Percentiles rank a stretch among this genome's conserved stretches.
Conservation (phyloP, 305 asterid genomes). For the Ilex paraguariensis region DNA sequence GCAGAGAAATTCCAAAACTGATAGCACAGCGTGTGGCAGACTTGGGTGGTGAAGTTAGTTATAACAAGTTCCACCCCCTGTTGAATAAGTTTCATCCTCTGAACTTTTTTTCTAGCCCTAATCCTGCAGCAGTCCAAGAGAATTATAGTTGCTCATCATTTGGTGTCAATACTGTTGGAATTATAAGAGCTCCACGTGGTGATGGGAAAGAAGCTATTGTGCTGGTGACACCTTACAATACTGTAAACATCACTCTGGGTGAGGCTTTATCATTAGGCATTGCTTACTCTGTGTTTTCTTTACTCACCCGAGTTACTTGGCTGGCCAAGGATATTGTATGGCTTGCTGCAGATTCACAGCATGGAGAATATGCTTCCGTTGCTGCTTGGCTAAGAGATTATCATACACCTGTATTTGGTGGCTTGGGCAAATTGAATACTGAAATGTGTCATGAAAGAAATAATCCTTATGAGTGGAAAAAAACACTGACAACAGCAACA, state of each 20-base stretch:
- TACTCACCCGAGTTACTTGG: constrained; percentile 87
- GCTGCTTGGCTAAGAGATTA: constrained; percentile 89
- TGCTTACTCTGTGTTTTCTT: constrained; percentile 75
- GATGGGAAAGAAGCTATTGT: constrained; percentile 98
- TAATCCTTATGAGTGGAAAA: constrained; percentile 19
- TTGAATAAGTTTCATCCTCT: constrained; percentile 58
- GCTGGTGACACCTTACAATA: constrained; percentile 85
- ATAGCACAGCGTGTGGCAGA: constrained; percentile 57
- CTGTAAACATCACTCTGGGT: constrained; percentile 40
- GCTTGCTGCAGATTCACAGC: constrained; percentile 89
- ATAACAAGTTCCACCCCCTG: constrained; percentile 66
- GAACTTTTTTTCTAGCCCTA: constrained; percentile 73
- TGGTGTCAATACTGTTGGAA: constrained; percentile 80
- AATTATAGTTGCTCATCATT: constrained; percentile 56
- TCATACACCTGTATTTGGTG: constrained; percentile 59
- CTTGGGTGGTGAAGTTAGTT: constrained; percentile 82
- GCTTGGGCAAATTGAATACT: constrained; percentile 24
- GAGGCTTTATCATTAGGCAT: constrained; percentile 89
- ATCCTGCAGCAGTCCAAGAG: constrained; percentile 40
- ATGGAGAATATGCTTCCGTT: constrained; percentile 85
- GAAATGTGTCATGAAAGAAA: constrained; percentile 33
- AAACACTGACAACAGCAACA: constrained; percentile 14
- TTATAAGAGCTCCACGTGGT: constrained; percentile 89
- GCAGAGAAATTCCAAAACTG: constrained; percentile 64
- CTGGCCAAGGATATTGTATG: constrained; percentile 93